A percentile compares a stretch with the other conserved stretches of the same genome.
These are phyloP conservation scores for Talaromyces funiculosus DNA, from an alignment of 2,329 filamentous ascomycete species.

Conservation along the genomic window DNA sequence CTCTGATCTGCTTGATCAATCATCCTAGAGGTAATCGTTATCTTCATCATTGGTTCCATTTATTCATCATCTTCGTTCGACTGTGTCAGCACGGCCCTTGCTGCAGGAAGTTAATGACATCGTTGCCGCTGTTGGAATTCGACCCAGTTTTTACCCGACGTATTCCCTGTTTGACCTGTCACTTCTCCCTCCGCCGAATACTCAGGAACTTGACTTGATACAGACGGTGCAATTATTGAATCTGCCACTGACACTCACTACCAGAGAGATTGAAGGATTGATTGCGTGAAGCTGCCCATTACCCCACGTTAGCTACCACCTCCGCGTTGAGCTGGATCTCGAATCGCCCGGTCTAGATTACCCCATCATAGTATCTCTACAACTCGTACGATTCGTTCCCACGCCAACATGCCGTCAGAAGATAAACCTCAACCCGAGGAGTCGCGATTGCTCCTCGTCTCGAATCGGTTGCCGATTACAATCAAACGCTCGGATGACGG, in stretches of 20 bases:
- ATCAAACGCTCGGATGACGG: constrained; percentile 92
- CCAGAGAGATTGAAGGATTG: neutral
- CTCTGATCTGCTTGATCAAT: neutral
- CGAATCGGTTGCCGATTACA: constrained; percentile 91
- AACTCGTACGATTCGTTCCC: neutral
- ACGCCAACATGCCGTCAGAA: constrained; percentile 29
- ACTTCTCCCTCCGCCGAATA: constrained; percentile 4
- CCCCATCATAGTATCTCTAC: neutral
- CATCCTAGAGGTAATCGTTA: neutral
- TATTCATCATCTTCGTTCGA: neutral
- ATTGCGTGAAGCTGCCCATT: neutral
- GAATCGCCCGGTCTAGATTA: neutral
- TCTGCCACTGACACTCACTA: neutral
- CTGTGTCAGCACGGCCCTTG: neutral
- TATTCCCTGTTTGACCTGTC: constrained; percentile 11
- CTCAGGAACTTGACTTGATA: neutral
- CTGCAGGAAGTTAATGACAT: neutral
- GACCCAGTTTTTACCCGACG: constrained; percentile 14
- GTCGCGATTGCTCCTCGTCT: constrained; percentile 69
- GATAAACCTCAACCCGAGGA: constrained; percentile 32
- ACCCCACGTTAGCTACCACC: neutral
- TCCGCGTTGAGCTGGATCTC: neutral
- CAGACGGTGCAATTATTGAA: neutral
- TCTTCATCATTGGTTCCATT: neutral
- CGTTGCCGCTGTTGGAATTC: neutral